Percentiles rank a stretch among this genome's conserved stretches.
phyloP scores from a whole-genome alignment of 257 asterid species.

The Solanum chaucha region DNA sequence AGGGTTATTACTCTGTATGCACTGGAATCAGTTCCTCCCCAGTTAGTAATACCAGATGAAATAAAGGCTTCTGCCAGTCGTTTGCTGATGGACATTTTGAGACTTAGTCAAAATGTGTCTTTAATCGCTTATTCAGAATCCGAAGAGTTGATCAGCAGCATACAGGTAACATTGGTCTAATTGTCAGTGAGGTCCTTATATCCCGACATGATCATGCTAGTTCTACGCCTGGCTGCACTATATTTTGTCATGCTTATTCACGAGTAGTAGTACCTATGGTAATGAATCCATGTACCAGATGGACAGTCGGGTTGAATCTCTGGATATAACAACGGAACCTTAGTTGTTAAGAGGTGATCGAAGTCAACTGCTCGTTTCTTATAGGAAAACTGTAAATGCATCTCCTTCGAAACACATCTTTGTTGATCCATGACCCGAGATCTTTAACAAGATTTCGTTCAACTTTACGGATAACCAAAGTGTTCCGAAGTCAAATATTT shows the following conservation, averaged over 20 bases:
- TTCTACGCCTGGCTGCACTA: not conserved
- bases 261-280: not conserved
- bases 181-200: not conserved
- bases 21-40: slow-evolving; percentile 45
- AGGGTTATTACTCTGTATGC: slow-evolving; percentile 50
- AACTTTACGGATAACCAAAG: not conserved
- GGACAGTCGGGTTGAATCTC: not conserved
- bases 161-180: not conserved
- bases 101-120: slow-evolving; percentile 31
- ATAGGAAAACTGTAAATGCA: not conserved
- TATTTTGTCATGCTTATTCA: not conserved
- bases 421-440: not conserved
- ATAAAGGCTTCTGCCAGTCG: slow-evolving; percentile 36
- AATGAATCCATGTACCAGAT: not conserved
- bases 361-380: not conserved
- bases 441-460: not conserved
- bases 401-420: not conserved
- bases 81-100: slow-evolving; percentile 42
- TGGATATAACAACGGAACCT: not conserved
- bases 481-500: not conserved
- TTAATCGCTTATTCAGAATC: not conserved
- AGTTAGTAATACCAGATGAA: slow-evolving; percentile 50
- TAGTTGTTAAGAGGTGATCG: not conserved
- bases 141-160: not conserved
- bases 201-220: not conserved